Percentiles rank a stretch among this genome's conserved stretches.
phyloP scores from a whole-genome alignment of 2,329 filamentous ascomycete species.

The Trichoderma sp. region DNA sequence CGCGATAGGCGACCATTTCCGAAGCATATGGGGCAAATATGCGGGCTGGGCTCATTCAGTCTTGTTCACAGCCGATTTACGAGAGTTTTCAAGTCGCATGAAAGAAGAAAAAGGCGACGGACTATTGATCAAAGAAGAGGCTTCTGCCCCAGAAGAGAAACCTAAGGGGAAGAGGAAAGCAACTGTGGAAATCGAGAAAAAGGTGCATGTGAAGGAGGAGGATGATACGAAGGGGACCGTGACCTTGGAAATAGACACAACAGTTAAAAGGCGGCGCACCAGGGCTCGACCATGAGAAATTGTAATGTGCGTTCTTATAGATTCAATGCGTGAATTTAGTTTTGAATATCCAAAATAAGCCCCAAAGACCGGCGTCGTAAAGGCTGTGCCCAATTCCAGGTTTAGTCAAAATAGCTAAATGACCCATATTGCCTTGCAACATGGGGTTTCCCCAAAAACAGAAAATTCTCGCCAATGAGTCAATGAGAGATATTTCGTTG shows the following conservation, averaged over 20 bases:
- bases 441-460: background rate
- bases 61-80: conserved; percentile 90
- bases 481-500: background rate
- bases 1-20: conserved; percentile 87
- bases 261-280: conserved; percentile 39
- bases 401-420: background rate
- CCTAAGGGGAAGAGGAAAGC: conserved; percentile 34
- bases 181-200: conserved; percentile 29
- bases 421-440: background rate
- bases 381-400: background rate
- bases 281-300: conserved; percentile 21
- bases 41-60: conserved; percentile 98
- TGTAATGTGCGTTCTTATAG: background rate
- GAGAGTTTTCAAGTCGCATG: conserved; percentile 72
- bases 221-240: conserved; percentile 34
- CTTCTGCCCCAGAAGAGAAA: conserved; percentile 10
- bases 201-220: conserved; percentile 32
- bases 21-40: conserved; percentile 86
- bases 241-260: conserved; percentile 31
- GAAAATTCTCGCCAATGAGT: background rate
- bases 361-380: background rate
- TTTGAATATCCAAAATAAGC: background rate
- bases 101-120: conserved; percentile 30
- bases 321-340: background rate
- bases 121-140: conserved; percentile 36